Base-by-base conservation (phyloP, 1,139 yeast species). In the Saccharomyces hybrid region DNA sequence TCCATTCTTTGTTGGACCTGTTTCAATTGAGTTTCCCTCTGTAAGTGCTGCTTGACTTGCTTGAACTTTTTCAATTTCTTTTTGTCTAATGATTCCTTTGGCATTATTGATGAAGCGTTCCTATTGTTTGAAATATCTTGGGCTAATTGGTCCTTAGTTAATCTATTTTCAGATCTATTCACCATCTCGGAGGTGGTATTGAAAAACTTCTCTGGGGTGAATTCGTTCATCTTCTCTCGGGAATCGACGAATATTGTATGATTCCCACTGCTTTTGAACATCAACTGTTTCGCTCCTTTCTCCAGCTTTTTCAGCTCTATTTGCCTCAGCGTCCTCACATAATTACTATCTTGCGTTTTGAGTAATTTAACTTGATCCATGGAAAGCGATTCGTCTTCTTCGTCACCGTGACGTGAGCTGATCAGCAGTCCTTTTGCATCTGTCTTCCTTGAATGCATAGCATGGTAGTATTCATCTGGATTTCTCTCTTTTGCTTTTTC, bases 391-490 rank as follows among this genome's bases (percentile, higher is more conserved):
- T 59, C 55, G 41, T 61, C 64, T 25, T 59, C 66, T 28, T 64
- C 63, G 59, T 83, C 87, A 48, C 78, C 80, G 31, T 82, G 90
- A 60, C 96, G 75, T 48, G 87, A 88, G 2, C 84, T 72, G 9
- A 87, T 71, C 51, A 85, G 67, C 13, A 87, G 76, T 0, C 97
- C 97, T 13, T 66, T 61, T 3, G 77, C 75, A 61, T 88, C 95
- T 3, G 95, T 83, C 62, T 76, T 78, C 57, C 77, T 76, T 27
- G 78, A 76, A 47, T 85, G 81, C 98, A 93, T 93, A 23, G 89
- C 93, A 80, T 89, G 96, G 71, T 90, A 89, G 73, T 87, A 93
- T 71, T 93, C 99, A 77, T 93, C 98, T n/a, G 95, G 96, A 68
- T 93, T 93, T 62, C 90, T 80, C 49, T 78, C 78, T 48, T 77